Evolutionary conservation across 768 basidiomycete species (phyloP).

Genomic region (Mycena rosella): DNA sequence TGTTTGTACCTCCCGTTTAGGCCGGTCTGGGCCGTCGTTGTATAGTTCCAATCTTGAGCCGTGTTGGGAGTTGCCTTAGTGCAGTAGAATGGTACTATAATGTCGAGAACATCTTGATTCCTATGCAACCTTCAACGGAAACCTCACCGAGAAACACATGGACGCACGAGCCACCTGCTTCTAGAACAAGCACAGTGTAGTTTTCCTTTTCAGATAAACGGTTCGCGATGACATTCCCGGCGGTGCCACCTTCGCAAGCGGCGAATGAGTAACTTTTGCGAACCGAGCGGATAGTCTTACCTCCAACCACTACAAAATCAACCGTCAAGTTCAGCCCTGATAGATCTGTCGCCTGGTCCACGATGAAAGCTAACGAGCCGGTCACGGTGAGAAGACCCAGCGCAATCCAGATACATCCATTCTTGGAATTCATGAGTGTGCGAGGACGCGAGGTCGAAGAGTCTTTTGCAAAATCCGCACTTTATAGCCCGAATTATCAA

Average conservation of each 20-base stretch:
- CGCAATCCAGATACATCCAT: background rate
- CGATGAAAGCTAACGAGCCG: background rate
- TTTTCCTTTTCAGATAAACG: slow-evolving; percentile 9
- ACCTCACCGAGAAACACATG: background rate
- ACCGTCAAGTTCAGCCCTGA: background rate
- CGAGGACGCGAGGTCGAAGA: too few relatives aligned
- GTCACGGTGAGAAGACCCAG: background rate
- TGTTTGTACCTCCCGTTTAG: slow-evolving; percentile 17
- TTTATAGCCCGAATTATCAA: too few relatives aligned
- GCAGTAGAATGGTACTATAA: slow-evolving; percentile 25
- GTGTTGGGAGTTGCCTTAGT: slow-evolving; percentile 22
- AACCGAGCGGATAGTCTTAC: background rate
- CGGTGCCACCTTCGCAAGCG: slow-evolving; percentile 14
- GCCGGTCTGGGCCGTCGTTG: slow-evolving; percentile 19
- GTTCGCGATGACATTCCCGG: slow-evolving; percentile 15
- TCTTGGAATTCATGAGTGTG: background rate
- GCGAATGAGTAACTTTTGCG: background rate
- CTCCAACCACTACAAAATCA: slow-evolving; percentile 25
- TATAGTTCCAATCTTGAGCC: slow-evolving; percentile 31
- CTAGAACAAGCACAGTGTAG: slow-evolving; percentile 24
- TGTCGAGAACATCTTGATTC: slow-evolving; percentile 15
- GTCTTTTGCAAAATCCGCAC: too few relatives aligned
- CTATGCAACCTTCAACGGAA: background rate
- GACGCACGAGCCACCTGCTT: slow-evolving; percentile 32
- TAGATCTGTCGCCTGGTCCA: background rate